Evolutionary conservation across 768 basidiomycete species (phyloP), one percentile per base, ranked within the genome.

Genomic region (Fistulinella prunicolor): DNA sequence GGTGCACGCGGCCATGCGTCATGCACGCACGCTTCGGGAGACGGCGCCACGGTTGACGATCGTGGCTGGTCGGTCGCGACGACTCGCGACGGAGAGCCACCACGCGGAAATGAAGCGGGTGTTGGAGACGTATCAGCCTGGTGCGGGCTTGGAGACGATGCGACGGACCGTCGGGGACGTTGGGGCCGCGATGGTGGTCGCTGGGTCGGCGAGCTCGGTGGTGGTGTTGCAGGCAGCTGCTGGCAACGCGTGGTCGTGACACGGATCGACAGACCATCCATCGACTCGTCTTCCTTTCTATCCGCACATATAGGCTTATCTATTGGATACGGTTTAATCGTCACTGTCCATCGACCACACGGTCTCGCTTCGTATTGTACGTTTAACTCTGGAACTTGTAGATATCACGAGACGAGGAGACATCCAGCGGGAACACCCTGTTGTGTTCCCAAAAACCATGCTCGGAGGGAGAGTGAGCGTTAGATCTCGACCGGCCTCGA

Each of bases 141-240:
- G 26, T 0, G 38, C 32, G 0, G 50, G 50, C 0, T 6, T 42
- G 5, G 65, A 65, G 24, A 52, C 50, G 14, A 79, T 93, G 55
- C 75, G 78, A 59, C 84, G 85, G 75, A 91, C 92, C 14, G 75
- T 95, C 32, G 94, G 94, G 7, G 91, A 94, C 64, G 85, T 91
- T 12, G 89, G 84, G 3, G 79, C 85, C n/a, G 83, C 85, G 26
- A 80, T 94, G 66, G 79, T 92, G 4, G 73, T 85, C 2, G 73
- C 79, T 3, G 80, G 80, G 3, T 71, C 73, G 38, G 72, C 75
- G 46, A 59, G 54, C 20, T 85, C 79, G 17, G 58, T 89, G 35
- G 73, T 89, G 47, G 86, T 91, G 4, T 49, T 91, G 35, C 89
- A 91, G 67, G 80, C 83, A 47, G 71, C 79, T 6, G 30, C 30